These are phyloP conservation scores for Debaryomyces psychrophilus DNA, from an alignment of 1,139 yeast genomes.

Conservation along the genomic window DNA sequence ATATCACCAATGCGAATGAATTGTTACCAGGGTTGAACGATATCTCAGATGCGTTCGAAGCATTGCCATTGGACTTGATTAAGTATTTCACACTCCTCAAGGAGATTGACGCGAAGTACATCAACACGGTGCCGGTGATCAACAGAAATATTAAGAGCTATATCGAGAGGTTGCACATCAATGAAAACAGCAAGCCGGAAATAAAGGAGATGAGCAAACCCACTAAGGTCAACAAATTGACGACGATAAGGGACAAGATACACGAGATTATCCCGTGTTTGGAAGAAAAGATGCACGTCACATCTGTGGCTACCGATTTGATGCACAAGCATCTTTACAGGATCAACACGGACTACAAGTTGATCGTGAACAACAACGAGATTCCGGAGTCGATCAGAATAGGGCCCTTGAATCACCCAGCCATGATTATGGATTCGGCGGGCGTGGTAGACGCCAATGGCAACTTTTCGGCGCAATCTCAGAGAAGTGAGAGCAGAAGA, in stretches of 20 bases:
- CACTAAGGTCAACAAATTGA: slow-evolving; percentile 25
- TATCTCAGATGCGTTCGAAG: slow-evolving; percentile 87
- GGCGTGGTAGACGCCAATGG: slow-evolving; percentile 37
- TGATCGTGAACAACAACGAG: slow-evolving; percentile 73
- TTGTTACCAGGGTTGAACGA: slow-evolving; percentile 88
- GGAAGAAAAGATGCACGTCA: slow-evolving; percentile 97
- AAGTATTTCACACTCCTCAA: slow-evolving; percentile 85
- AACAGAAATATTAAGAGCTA: slow-evolving; percentile 61
- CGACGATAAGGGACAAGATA: slow-evolving; percentile 48
- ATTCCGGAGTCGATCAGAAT: slow-evolving; percentile 63
- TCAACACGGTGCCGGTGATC: slow-evolving; percentile 69
- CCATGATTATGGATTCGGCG: slow-evolving; percentile 64
- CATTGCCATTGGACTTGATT: slow-evolving; percentile 81
- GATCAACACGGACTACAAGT: slow-evolving; percentile 76
- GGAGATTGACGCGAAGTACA: slow-evolving; percentile 95
- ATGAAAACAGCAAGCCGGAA: not conserved
- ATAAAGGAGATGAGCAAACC: slow-evolving; percentile 10
- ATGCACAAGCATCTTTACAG: slow-evolving; percentile 70
- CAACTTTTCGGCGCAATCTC: slow-evolving; percentile 64
- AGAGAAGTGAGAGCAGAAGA: slow-evolving; percentile 80
- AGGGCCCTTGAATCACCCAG: slow-evolving; percentile 89
- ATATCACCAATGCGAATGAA: slow-evolving; percentile 43
- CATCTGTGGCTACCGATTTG: slow-evolving; percentile 85
- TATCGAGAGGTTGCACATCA: slow-evolving; percentile 44
- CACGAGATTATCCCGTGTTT: slow-evolving; percentile 86